Percentiles rank a stretch among this genome's conserved stretches.
phyloP scores from a whole-genome alignment of 805 yeast genomes.

The Wickerhamiella hasegawae region DNA sequence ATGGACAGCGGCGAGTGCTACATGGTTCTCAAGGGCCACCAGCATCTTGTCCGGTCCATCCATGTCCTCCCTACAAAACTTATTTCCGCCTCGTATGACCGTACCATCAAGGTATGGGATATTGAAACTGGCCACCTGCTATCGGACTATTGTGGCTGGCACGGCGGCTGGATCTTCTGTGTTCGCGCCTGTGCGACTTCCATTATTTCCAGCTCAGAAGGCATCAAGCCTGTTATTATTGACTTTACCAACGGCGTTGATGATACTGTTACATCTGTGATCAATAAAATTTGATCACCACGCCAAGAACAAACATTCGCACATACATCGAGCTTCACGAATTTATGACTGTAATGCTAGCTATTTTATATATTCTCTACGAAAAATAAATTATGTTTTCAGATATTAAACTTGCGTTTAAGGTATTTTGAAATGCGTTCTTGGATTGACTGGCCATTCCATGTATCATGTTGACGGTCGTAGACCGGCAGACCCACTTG shows the following conservation, averaged over 20 bases:
- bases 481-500: slow-evolving; percentile 53
- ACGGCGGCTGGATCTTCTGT: slow-evolving; percentile 74
- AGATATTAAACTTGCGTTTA: too few species aligned
- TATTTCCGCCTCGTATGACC: slow-evolving; percentile 83
- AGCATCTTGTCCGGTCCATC: slow-evolving; percentile 61
- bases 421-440: slow-evolving; percentile 33
- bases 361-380: too few species aligned
- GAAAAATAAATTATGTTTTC: too few species aligned
- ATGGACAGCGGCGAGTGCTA: slow-evolving; percentile 78
- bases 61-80: slow-evolving; percentile 34
- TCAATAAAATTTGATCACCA: neutral
- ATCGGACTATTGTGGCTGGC: slow-evolving; percentile 86
- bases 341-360: too few species aligned
- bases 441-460: slow-evolving; percentile 44
- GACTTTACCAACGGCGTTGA: slow-evolving; percentile 15
- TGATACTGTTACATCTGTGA: too few species aligned
- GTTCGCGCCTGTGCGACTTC: slow-evolving; percentile 82
- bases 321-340: too few species aligned
- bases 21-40: slow-evolving; percentile 53
- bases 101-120: slow-evolving; percentile 85
- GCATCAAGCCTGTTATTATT: slow-evolving; percentile 32
- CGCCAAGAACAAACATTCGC: too few species aligned
- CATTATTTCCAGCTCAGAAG: slow-evolving; percentile 91
- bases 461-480: slow-evolving; percentile 22
- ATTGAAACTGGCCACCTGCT: slow-evolving; percentile 79